Evolutionary conservation across 805 yeast genomes (phyloP).

Genomic region (Jamesozyma spencerorum): DNA sequence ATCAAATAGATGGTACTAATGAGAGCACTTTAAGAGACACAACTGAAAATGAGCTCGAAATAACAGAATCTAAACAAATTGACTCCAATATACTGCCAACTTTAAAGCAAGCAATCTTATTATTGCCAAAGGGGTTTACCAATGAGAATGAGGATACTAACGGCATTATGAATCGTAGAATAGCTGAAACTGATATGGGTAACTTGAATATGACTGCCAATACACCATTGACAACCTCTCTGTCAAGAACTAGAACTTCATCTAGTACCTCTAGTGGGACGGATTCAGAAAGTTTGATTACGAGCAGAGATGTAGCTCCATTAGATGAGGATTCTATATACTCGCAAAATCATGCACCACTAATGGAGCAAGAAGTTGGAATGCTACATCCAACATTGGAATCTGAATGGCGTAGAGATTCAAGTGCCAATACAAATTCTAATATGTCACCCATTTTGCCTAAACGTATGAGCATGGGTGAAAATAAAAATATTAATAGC

Average conservation of each 20-base stretch:
- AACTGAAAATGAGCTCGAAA: conserved; percentile 12
- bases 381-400: conserved; percentile 15
- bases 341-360: conserved; percentile 7
- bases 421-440: too few relatives aligned
- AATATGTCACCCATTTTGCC: too few relatives aligned
- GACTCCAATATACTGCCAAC: conserved; percentile 12
- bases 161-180: neutral
- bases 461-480: too few relatives aligned
- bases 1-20: too few relatives aligned
- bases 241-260: neutral
- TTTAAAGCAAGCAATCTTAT: conserved; percentile 23
- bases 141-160: conserved; percentile 4
- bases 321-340: conserved; percentile 3
- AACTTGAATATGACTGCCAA: neutral
- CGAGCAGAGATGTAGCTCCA: neutral
- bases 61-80: conserved; percentile 6
- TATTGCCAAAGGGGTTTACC: conserved; percentile 22
- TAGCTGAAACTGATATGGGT: neutral
- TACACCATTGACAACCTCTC: neutral
- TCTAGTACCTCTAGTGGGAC: neutral
- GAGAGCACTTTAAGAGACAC: conserved; percentile 16
- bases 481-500: too few relatives aligned
- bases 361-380: conserved; percentile 24
- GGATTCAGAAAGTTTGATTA: neutral
- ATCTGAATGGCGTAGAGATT: conserved; percentile 7